Conservation (phyloP, 2,329 filamentous ascomycete species). For the Phaeosphaeria sp. region DNA sequence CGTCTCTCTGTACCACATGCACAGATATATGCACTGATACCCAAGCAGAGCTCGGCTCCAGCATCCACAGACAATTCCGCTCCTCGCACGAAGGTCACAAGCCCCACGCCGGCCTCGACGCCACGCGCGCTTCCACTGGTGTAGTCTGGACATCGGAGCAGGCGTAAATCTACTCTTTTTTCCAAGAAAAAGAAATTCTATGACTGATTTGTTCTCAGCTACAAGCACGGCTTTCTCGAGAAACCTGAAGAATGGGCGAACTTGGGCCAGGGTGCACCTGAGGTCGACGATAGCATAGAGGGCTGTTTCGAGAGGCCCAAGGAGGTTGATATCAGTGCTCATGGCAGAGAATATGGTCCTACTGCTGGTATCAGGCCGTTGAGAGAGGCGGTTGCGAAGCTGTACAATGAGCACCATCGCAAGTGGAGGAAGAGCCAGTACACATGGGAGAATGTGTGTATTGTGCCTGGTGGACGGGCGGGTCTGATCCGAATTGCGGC, state of each 20-base stretch:
- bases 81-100: conserved; percentile 89
- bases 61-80: conserved; percentile 88
- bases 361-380: conserved; percentile 93
- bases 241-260: conserved; percentile 88
- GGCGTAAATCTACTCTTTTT: conserved; percentile 62
- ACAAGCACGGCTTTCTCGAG: conserved; percentile 87
- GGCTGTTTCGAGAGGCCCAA: conserved; percentile 86
- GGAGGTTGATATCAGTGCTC: conserved; percentile 77
- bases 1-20: neutral
- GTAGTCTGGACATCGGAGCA: conserved; percentile 93
- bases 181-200: neutral
- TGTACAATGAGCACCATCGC: conserved; percentile 94
- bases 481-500: conserved; percentile 94
- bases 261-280: conserved; percentile 89
- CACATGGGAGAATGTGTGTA: conserved; percentile 96
- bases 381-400: conserved; percentile 83
- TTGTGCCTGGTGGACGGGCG: conserved; percentile 90
- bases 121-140: conserved; percentile 85
- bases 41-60: conserved; percentile 74
- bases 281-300: conserved; percentile 90
- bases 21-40: conserved; percentile 4
- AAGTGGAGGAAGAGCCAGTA: conserved; percentile 88
- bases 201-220: too few relatives aligned
- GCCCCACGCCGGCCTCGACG: conserved; percentile 88
- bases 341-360: conserved; percentile 85